Base-by-base conservation (phyloP, 768 basidiomycete genomes). In the Clathrus columnatus region DNA sequence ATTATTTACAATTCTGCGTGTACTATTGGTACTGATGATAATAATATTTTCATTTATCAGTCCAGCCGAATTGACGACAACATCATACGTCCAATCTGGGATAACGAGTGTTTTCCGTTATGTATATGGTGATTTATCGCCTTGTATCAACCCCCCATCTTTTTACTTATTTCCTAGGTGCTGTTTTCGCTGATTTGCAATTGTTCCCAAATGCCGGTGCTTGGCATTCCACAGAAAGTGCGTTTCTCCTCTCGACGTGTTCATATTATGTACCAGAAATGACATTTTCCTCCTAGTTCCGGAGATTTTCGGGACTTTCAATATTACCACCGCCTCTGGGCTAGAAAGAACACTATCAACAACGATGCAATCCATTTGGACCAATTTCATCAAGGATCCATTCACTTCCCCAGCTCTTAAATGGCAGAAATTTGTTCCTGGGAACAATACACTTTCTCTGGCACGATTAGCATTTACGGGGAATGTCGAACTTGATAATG, bases 271-370 rank as follows among this genome's bases (percentile, higher is more conserved):
- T 26, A n/a, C n/a, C 20, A 11, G 1, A n/a, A 2, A 17, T 14
- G 6, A 10, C 41, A 8, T 50, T 11, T 24, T 5, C 30, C 18
- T 7, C 26, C 29, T 41, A 65, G 64, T 65, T 7, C 45, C 23
- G 5, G 58, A 61, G 29, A 56, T 67, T n/a, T 67, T 67, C 53
- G 66, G 65, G 14, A 65, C 65, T 1, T 65, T 57, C 60, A 66
- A 64, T 36, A 42, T 10, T n/a, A 53, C 57, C 0, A 65, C 65
- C 0, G 66, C 65, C 0, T 63, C 65, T 1, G 45, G 56, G 1
- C 29, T 60, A 7, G 63, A 67, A 48, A 59, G n/a, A 17, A 57
- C 59, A 20, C 53, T 66, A 20, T 67, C 65, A 1, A 20, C 49
- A 14, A 67, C 60, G 8, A 57, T 65, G 47, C 62, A 64, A 49